Base-by-base conservation (phyloP, 352 stramenopile genomes). In the Globisporangium emineosum region DNA sequence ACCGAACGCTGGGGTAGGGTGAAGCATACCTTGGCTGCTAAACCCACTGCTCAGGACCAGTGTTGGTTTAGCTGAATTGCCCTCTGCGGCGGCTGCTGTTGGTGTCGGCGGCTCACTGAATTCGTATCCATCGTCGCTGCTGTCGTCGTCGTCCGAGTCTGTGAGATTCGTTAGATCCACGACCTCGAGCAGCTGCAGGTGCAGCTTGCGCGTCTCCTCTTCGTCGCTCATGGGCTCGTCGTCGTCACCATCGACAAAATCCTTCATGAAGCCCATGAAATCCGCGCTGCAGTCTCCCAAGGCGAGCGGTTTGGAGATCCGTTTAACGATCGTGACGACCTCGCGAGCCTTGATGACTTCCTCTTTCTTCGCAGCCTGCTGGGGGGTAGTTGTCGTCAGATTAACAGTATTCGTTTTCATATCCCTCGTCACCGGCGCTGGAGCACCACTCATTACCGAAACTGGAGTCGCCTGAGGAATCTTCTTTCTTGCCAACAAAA, bases 101-200 rank as follows among this genome's bases (percentile, higher is more conserved):
- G 57, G 12, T 30, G 37, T 27, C 60, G 52, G 21, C n/a, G 35
- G 25, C 5, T 55, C 49, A 9, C 49, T 43, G 60, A 64, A 30
- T 19, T 73, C 71, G 12, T 77, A 71, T 7, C 65, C 62, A 7
- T 77, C 76, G 35, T 71, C 73, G 8, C 53, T 58, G 33, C 68
- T 62, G 13, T 77, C 74, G n/a, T 81, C 74, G 42, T 83, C 70
- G 7, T 73, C 77, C 2, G 79, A 83, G 45, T 88, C 79, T 33
- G 74, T 86, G 35, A 88, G 58, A 55, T 77, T 81, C 2, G 82
- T 88, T 30, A 91, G 57, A 33, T 91, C 82, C 43, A 91, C 78
- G 8, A 88, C 70, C 51, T 86, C 69, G 19, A 89, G 59, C 2
- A 89, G 64, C 37, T 76, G 78, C 7, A 75, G 32, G 45, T 77